Evolutionary conservation across 352 stramenopile species (phyloP), one percentile per base, ranked within the genome.

Genomic region (Peronospora farinosa): DNA sequence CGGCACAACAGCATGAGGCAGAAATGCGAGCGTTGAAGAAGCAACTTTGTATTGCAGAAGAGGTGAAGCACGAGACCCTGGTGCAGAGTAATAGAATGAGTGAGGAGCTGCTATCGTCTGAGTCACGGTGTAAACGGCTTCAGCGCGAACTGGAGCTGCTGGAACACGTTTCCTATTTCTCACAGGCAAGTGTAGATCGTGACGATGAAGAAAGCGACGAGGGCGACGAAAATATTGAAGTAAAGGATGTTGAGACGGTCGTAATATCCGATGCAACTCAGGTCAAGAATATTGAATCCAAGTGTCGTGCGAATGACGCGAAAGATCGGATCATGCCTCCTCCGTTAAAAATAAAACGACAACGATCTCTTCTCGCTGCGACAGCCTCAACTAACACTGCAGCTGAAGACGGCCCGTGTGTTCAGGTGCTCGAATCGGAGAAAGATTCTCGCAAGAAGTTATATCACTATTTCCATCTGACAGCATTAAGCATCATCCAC

Each of bases 381-480:
- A 59, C 47, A 37, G 40, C 43, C 41, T 61, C 64, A 2, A 56
- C 62, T 0, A 65, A 51, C 12, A 65, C 51, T 13, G 45, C 68
- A 9, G 31, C 58, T 13, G 47, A 54, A 33, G 75, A 83, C 28
- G 69, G 63, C 0, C 48, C 52, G 16, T 59, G 59, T 5, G 60
- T 77, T n/a, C 55, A 66, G 13, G 41, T 74, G 23, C 82, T 64
- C 2, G 58, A 78, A 13, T 78, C 72, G 19, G 81, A 86, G 41
- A 55, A 83, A 19, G 78, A 81, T 40, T 88, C 77, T 7, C 78
- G 90, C 58, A 81, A 86, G 49, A 91, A 91, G 51, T 64, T 94
- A 17, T 74, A 94, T 25, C 80, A 89, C 60, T 94, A 90, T 46
- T 94, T 94, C 69, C 80, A 94, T 41, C 51, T 94, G 40, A 90